A percentile compares a stretch with the other conserved stretches of the same genome.
Evolutionary conservation across 2,329 filamentous ascomycete genomes (phyloP).

Genomic region (Geosmithia putterillii): DNA sequence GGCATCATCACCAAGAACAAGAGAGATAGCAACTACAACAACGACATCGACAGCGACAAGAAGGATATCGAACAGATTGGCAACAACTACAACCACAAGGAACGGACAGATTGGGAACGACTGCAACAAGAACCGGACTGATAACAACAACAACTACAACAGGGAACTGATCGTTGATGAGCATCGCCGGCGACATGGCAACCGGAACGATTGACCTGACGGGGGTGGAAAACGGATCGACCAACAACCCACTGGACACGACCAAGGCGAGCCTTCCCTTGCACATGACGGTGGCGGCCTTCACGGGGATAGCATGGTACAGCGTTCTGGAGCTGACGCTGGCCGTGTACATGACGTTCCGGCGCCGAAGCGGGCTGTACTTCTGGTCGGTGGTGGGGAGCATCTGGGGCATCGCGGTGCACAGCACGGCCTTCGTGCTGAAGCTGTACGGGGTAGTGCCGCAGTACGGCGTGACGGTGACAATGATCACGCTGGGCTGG

Average conservation of each 20-base stretch:
- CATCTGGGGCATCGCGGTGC: slow-evolving; percentile 17
- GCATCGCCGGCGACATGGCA: background rate
- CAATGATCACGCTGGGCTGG: slow-evolving; percentile 6
- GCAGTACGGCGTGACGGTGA: background rate
- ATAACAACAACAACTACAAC: background rate
- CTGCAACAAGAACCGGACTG: background rate
- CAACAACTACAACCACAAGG: too few species aligned
- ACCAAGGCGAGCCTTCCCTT: slow-evolving; percentile 6
- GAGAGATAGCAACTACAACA: too few species aligned
- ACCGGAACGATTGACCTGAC: background rate
- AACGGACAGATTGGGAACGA: too few species aligned
- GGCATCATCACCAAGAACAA: too few species aligned
- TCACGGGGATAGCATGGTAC: slow-evolving; percentile 11
- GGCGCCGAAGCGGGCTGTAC: slow-evolving; percentile 17
- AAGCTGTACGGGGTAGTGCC: slow-evolving; percentile 17
- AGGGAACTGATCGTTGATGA: background rate
- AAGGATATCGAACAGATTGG: too few species aligned
- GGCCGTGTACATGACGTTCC: slow-evolving; percentile 18
- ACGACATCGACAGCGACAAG: too few species aligned
- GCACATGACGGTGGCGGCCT: slow-evolving; percentile 22
- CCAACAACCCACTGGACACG: background rate
- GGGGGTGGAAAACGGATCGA: background rate
- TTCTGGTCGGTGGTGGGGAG: slow-evolving; percentile 22
- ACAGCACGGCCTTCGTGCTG: slow-evolving; percentile 28
- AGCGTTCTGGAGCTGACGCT: slow-evolving; percentile 20